Conservation (phyloP, 2,329 filamentous ascomycete species). For the Fusarium verticillioides region DNA sequence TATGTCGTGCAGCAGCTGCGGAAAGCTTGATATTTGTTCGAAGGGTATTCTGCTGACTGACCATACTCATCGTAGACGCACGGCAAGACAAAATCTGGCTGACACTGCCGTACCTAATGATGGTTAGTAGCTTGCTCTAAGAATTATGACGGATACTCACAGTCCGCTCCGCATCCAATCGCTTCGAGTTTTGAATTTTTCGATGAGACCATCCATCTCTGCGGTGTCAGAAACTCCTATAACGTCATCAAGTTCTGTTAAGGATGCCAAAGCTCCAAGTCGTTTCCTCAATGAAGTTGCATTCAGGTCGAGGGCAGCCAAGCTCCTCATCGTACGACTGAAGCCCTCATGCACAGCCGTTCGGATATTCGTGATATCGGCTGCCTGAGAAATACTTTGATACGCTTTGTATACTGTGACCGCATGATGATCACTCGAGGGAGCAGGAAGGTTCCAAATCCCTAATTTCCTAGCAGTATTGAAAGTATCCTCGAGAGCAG, state of each 20-base stretch:
- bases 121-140: conserved; percentile 14
- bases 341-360: conserved; percentile 72
- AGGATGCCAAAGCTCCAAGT: conserved; percentile 72
- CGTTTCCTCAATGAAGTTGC: conserved; percentile 64
- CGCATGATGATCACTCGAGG: conserved; percentile 70
- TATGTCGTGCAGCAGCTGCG: conserved; percentile 71
- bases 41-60: conserved; percentile 76
- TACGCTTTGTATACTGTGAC: conserved; percentile 83
- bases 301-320: conserved; percentile 62
- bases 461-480: conserved; percentile 84
- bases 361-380: conserved; percentile 64
- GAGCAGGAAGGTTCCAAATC: conserved; percentile 89
- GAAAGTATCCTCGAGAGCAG: conserved; percentile 77
- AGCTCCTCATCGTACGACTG: conserved; percentile 66
- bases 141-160: conserved; percentile 59
- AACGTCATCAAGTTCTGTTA: conserved; percentile 86
- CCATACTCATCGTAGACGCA: conserved; percentile 81
- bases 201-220: conserved; percentile 71
- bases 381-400: conserved; percentile 78
- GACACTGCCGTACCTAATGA: conserved; percentile 76
- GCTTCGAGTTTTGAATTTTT: conserved; percentile 71
- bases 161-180: conserved; percentile 85
- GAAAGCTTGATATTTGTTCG: conserved; percentile 69
- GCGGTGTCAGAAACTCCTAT: conserved; percentile 68
- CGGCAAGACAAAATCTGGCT: conserved; percentile 84